Conservation (phyloP, 1,284 basidiomycete species). For the Trametes sp. region DNA sequence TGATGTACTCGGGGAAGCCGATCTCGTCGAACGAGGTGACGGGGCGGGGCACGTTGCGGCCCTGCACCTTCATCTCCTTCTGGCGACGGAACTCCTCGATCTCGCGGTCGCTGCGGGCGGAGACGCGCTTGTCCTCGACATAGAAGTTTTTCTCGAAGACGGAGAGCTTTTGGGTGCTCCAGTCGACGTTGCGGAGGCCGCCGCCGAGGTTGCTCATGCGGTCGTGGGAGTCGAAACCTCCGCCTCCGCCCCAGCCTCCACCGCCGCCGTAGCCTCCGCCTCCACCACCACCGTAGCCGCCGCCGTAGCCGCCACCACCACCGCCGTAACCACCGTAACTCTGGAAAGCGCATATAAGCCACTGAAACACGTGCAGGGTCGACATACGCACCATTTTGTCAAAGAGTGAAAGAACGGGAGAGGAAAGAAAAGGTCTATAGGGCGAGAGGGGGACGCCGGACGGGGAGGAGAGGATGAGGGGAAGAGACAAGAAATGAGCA, state of each 20-base stretch:
- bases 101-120: slow-evolving; percentile 83
- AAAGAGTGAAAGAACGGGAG: slow-evolving; percentile 21
- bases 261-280: slow-evolving; percentile 50
- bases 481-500: slow-evolving; percentile 17
- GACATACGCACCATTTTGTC: slow-evolving; percentile 44
- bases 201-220: slow-evolving; percentile 88
- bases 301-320: slow-evolving; percentile 39
- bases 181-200: slow-evolving; percentile 87
- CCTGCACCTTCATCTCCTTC: slow-evolving; percentile 96
- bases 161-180: slow-evolving; percentile 76
- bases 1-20: slow-evolving; percentile 96
- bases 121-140: slow-evolving; percentile 89
- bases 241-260: slow-evolving; percentile 60
- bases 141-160: slow-evolving; percentile 99
- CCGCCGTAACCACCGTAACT: slow-evolving; percentile 47
- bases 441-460: slow-evolving; percentile 19
- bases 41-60: slow-evolving; percentile 88
- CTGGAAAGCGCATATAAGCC: slow-evolving; percentile 27
- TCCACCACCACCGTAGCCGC: slow-evolving; percentile 33
- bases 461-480: slow-evolving; percentile 14
- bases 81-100: slow-evolving; percentile 85
- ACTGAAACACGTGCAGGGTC: background rate
- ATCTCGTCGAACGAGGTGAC: slow-evolving; percentile 94
- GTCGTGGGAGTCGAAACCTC: slow-evolving; percentile 68
- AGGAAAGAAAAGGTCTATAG: slow-evolving; percentile 18